Conservation (phyloP, 1,139 yeast genomes). For the Insectozyma bohioensis region DNA sequence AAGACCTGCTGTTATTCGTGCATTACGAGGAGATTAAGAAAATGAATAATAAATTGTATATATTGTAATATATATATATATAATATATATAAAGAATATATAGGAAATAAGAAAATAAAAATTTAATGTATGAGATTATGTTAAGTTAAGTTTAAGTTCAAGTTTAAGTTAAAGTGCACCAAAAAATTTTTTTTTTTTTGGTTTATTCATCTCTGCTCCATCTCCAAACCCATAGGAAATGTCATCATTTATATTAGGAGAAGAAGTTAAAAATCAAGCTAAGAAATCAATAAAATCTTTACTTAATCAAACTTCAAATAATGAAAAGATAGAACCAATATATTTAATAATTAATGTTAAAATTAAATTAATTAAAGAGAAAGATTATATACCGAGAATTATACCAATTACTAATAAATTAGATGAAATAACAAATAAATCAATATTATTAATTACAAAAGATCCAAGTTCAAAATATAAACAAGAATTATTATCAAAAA, state of each 20-base stretch:
- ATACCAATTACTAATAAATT: slow-evolving; percentile 58
- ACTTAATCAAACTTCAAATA: slow-evolving; percentile 14
- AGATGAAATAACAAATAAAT: slow-evolving; percentile 44
- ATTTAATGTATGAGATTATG: too few relatives aligned
- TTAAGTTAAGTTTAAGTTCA: too few relatives aligned
- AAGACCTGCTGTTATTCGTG: slow-evolving; percentile 79
- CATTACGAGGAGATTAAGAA: slow-evolving; percentile 59
- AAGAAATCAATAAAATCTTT: slow-evolving; percentile 26
- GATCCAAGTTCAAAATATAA: slow-evolving; percentile 64
- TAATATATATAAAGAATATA: background rate
- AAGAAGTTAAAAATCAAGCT: slow-evolving; percentile 23
- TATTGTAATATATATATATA: slow-evolving; percentile 1
- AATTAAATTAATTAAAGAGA: slow-evolving; percentile 45
- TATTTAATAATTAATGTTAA: slow-evolving; percentile 56
- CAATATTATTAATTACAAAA: slow-evolving; percentile 62
- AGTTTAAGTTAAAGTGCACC: too few relatives aligned
- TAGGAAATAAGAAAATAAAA: too few relatives aligned
- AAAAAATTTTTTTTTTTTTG: slow-evolving; percentile 5
- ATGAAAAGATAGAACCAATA: slow-evolving; percentile 22
- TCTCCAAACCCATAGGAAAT: too few relatives aligned
- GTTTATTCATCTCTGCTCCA: slow-evolving; percentile 5
- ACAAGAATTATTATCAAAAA: slow-evolving; percentile 43
- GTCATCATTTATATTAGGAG: slow-evolving; percentile 23
- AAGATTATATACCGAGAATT: slow-evolving; percentile 64
- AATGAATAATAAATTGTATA: background rate